A percentile compares a stretch with the other conserved stretches of the same genome.
These are phyloP conservation scores for Aspergillus fumigatus DNA, from an alignment of 2,329 filamentous ascomycete genomes.

Conservation along the genomic window DNA sequence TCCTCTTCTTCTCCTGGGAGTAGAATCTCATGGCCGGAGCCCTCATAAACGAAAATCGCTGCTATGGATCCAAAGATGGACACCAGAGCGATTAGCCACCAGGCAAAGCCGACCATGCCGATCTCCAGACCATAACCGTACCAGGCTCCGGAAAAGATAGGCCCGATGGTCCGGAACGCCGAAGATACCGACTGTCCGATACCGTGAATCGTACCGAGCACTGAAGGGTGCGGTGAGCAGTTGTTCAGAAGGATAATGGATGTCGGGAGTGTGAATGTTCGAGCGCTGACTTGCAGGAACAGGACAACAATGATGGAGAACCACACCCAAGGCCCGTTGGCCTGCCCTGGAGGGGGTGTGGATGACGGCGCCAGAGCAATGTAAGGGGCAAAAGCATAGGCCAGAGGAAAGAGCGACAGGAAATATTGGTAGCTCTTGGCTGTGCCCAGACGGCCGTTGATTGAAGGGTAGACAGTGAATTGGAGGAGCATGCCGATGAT, in stretches of 20 bases:
- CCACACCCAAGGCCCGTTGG: constrained; percentile 54
- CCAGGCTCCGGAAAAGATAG: constrained; percentile 52
- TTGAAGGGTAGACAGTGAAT: constrained; percentile 63
- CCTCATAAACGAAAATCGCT: constrained; percentile 60
- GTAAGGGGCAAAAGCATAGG: constrained; percentile 68
- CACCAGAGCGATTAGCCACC: constrained; percentile 53
- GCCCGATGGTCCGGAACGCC: constrained; percentile 54
- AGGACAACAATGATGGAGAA: constrained; percentile 60
- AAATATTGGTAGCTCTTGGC: constrained; percentile 64
- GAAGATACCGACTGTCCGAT: constrained; percentile 54
- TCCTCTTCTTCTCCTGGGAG: constrained; percentile 38
- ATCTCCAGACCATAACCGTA: constrained; percentile 52
- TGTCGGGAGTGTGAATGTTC: constrained; percentile 63
- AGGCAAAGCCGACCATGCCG: constrained; percentile 53
- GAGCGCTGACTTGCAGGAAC: constrained; percentile 64
- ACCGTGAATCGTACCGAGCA: constrained; percentile 57
- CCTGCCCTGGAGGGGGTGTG: constrained; percentile 37
- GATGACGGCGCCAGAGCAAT: constrained; percentile 63
- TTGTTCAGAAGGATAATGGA: constrained; percentile 59
- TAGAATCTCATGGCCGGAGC: constrained; percentile 56
- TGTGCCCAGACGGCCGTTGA: constrained; percentile 64
- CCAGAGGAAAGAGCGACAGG: constrained; percentile 65
- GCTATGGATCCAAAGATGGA: constrained; percentile 55
- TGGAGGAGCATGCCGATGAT: constrained; percentile 69
- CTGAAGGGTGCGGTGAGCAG: constrained; percentile 54